A percentile compares a stretch with the other conserved stretches of the same genome.
phyloP scores from a whole-genome alignment of 805 yeast genomes.

The Candida taoyuanica region DNA sequence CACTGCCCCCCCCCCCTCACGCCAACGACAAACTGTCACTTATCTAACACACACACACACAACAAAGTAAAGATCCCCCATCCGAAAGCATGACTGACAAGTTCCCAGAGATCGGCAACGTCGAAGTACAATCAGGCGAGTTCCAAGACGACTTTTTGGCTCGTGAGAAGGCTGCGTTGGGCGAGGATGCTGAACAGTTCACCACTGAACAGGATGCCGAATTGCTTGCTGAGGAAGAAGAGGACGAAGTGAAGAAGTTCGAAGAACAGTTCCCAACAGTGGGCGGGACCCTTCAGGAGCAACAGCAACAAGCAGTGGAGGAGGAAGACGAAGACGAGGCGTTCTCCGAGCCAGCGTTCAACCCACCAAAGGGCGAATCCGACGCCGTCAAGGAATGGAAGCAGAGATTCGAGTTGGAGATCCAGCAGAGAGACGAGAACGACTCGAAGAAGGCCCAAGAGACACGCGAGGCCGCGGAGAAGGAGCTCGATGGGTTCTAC shows the following conservation, averaged over 20 bases:
- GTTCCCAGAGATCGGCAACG: slow-evolving; percentile 62
- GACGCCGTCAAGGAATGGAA: slow-evolving; percentile 73
- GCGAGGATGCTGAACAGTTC: slow-evolving; percentile 54
- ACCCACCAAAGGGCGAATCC: slow-evolving; percentile 39
- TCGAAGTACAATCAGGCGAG: slow-evolving; percentile 27
- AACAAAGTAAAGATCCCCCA: slow-evolving; percentile 1
- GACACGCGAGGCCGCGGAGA: slow-evolving; percentile 69
- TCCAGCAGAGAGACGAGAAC: slow-evolving; percentile 71
- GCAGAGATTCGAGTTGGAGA: slow-evolving; percentile 72
- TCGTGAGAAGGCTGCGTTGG: slow-evolving; percentile 63
- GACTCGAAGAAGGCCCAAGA: slow-evolving; percentile 60
- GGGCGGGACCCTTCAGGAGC: slow-evolving; percentile 26
- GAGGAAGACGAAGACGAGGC: slow-evolving; percentile 39
- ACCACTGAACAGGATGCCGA: slow-evolving; percentile 58
- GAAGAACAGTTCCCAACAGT: slow-evolving; percentile 64
- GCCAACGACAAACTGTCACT: too few relatives aligned
- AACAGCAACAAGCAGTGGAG: slow-evolving; percentile 3
- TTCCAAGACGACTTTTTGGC: slow-evolving; percentile 53
- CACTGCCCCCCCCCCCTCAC: too few relatives aligned
- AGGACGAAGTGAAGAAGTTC: slow-evolving; percentile 52
- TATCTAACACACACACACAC: background rate
- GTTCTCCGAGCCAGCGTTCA: slow-evolving; percentile 30
- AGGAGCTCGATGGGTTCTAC: slow-evolving; percentile 86
- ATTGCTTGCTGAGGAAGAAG: slow-evolving; percentile 34
- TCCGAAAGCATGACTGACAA: slow-evolving; percentile 56